Base-by-base conservation (phyloP, 495 filamentous ascomycete species). In the Lophium mytilinum region DNA sequence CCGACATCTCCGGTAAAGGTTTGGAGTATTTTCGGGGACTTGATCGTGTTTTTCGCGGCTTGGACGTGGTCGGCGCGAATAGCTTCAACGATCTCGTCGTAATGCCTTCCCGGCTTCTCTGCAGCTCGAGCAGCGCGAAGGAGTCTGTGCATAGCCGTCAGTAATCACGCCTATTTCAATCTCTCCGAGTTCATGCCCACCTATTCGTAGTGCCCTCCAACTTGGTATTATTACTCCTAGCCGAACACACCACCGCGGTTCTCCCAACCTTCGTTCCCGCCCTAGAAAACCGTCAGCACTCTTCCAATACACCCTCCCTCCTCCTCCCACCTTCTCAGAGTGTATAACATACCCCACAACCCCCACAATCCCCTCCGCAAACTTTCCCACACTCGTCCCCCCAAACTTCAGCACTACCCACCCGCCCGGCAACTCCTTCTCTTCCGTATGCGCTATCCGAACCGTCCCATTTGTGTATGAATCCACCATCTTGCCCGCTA, bases 171-270 rank as follows among this genome's bases (percentile, higher is more conserved):
- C 21, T n/a, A n/a, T n/a, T n/a, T 14, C 19, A 72, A 78, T 14
- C 76, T 72, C 55, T 8, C 17, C 6, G 2, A 18, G 17, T 15
- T 10, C 6, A 9, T n/a, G 76, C 86, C 82, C 75, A 94, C 89
- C 89, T 82, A 75, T 93, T 97, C 42, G 93, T 97, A 45, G 93
- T 96, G 50, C 91, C 91, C 55, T 92, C 88, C 33, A 80, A 80
- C 71, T 97, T 97, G 63, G 88, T 92, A 55, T 85, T 86, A 53
- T 86, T 91, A 69, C 89, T 95, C 68, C 90, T 74, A 18, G 93
- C 93, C 41, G 93, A 98, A 66, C 93, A 96, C 24, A 97, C 89
- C 40, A 96, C 84, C 37, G 86, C 91, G 55, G 95, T 82, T 66
- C 80, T 83, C 24, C 24, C 24, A 30, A 30, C 24, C 24, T 30